Base-by-base conservation (phyloP, 2,329 filamentous ascomycete species). In the Clarireedia monteithiana region DNA sequence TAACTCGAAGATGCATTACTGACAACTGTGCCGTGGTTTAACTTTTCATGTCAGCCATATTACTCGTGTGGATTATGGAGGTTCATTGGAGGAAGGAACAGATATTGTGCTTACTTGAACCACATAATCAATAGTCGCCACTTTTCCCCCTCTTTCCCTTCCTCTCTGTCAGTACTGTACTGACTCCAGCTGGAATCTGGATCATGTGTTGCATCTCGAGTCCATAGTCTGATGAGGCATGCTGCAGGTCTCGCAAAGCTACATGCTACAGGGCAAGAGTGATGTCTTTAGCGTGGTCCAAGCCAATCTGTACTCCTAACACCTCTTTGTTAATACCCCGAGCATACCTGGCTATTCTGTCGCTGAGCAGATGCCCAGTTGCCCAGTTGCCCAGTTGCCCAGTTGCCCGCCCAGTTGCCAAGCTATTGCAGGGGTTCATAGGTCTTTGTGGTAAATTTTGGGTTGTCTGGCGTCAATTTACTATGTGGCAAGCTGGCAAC, bases 221-320 rank as follows among this genome's bases (percentile, higher is more conserved):
- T 44, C 40, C 40, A 44, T 44, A 44, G 40, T 44, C 40, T 23
- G 40, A 26, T 39, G 24, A 48, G 51, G 51, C 51, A 53, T 48
- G 51, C 51, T 53, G 51, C 51, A 54, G 44, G 52, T 54, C 36
- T 54, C 45, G 45, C 52, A 40, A 42, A 42, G 52, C 36, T 49
- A 49, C 45, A 48, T 49, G 36, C 27, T 49, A 48, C 24, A 54
- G 48, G 52, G 52, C 52, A 48, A 54, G 45, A 17, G 10, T 30
- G 17, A 54, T 54, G 52, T 48, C 26, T 48, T 54, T 40, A 40
- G 52, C 52, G 52, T 54, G 45, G 52, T 54, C 34, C 30, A 30
- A 36, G 27, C 27, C 27, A 30, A 44, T 44, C 7, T 44, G 40
- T 44, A n/a, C 20, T 17, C n/a, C 40, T 10, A 20, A 20, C n/a